Evolutionary conservation across 1,139 yeast species (phyloP), one percentile per base, ranked within the genome.

Genomic region (Candida mesenterica): DNA sequence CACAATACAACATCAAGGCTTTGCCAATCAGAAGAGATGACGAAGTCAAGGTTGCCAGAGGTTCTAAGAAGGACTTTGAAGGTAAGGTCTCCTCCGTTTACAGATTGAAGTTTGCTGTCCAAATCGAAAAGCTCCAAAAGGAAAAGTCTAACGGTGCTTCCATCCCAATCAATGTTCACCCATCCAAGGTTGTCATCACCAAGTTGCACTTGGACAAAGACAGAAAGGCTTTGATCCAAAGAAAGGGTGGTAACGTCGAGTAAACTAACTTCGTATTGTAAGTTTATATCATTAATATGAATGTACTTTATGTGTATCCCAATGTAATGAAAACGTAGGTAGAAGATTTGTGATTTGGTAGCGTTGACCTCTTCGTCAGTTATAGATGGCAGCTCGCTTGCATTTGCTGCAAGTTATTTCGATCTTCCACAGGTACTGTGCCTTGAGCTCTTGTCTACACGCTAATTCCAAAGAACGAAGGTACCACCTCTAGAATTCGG

Each of bases 21-120:
- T 77, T 94, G 59, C 99, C 99, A 73, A 83, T 94, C 81, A 94
- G 97, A 84, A 86, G 87, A 77, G 95, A 90, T 59, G 99, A 94
- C 71, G 92, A 86, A 74, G 96, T 94, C 60, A 70, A 77, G 59
- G 92, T 94, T 66, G 90, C 83, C 71, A 92, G 99, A 78, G 99
- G 99, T 68, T 86, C 98, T 65, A 86, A 87, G 86, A 94, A 92
- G 82, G 98, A 97, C 71, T 90, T 92, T 64, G 98, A 92, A 79
- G 99, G 98, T 75, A 88, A 89, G 79, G 82, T 94, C 69, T 77
- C 92, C 61, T 85, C 96, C 54, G 98, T 92, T 59, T 94, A 94
- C 96, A 92, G 99, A 86, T 86, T 92, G 76, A 94, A 92, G 77
- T 94, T 79, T 69, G 82, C 96, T 61, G 79, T 94, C 58, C 97